Percentiles rank a stretch among this genome's conserved stretches.
Conservation (phyloP, 2,329 filamentous ascomycete species). For the Fusarium floridanum region DNA sequence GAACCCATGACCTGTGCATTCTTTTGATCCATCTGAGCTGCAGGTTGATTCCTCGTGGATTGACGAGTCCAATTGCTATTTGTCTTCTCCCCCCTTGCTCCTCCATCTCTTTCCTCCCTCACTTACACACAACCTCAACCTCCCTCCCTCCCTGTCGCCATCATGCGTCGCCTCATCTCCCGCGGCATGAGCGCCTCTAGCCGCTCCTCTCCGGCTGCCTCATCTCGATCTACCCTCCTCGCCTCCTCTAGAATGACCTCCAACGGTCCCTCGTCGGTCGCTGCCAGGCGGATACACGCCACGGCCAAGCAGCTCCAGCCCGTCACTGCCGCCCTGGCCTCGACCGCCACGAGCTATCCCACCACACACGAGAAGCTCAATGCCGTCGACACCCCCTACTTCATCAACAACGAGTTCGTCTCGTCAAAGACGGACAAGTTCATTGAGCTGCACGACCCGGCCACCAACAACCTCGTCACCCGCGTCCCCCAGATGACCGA, state of each 20-base stretch:
- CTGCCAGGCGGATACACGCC: constrained; percentile 68
- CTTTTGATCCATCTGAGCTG: constrained; percentile 4
- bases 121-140: neutral
- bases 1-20: constrained; percentile 19
- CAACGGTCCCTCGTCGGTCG: constrained; percentile 51
- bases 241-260: constrained; percentile 53
- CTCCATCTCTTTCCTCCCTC: neutral
- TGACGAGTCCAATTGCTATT: constrained; percentile 22
- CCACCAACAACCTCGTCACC: constrained; percentile 87
- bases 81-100: neutral
- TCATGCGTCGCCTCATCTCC: constrained; percentile 62
- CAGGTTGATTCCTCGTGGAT: constrained; percentile 29
- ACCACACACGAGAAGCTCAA: constrained; percentile 78
- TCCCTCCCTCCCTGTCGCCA: constrained; percentile 26
- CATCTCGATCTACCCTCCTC: constrained; percentile 48
- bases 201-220: constrained; percentile 46
- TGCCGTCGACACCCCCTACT: constrained; percentile 80
- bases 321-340: constrained; percentile 64
- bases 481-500: constrained; percentile 86
- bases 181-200: constrained; percentile 54
- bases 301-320: constrained; percentile 67
- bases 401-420: constrained; percentile 84
- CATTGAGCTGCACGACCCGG: constrained; percentile 85
- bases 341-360: constrained; percentile 73
- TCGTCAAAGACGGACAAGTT: constrained; percentile 76